Conservation (phyloP, 2,329 filamentous ascomycete genomes). For the Zymoseptoria brevis region DNA sequence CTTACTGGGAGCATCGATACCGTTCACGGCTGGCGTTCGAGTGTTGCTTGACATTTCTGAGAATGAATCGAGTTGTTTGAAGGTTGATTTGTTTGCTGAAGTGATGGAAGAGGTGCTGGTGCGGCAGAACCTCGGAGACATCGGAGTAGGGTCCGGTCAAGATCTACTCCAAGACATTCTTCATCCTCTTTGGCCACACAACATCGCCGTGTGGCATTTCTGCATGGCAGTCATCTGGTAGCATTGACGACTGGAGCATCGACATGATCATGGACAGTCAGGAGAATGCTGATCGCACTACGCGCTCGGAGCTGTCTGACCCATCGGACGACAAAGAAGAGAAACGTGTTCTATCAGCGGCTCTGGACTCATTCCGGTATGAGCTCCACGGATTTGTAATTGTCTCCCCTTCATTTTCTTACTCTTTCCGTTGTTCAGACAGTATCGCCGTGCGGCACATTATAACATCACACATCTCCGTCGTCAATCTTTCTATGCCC, state of each 20-base stretch:
- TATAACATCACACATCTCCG: slow-evolving; percentile 86
- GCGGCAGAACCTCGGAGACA: not conserved
- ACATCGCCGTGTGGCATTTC: not conserved
- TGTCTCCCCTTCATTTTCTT: slow-evolving; percentile 2
- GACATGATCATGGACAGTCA: not conserved
- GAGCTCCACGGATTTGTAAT: slow-evolving; percentile 3
- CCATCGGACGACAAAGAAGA: slow-evolving; percentile 71
- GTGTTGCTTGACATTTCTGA: slow-evolving; percentile 11
- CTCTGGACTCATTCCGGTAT: slow-evolving; percentile 84
- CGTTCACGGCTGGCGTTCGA: slow-evolving; percentile 19
- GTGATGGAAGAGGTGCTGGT: not conserved
- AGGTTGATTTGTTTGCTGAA: not conserved
- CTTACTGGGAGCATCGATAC: slow-evolving; percentile 24
- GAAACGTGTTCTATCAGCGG: slow-evolving; percentile 66
- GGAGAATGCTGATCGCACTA: not conserved
- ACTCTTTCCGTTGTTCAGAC: slow-evolving; percentile 16
- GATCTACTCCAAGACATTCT: not conserved
- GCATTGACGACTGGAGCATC: not conserved
- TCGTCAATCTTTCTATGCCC: slow-evolving; percentile 84
- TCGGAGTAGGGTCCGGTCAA: not conserved
- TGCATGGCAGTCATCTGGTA: not conserved
- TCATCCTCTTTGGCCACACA: not conserved
- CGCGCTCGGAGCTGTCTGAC: slow-evolving; percentile 42
- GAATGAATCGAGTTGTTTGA: not conserved
- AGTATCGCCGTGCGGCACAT: slow-evolving; percentile 74